Evolutionary conservation across 495 filamentous ascomycete genomes (phyloP).

Genomic region (Mycothermus thermophilus): DNA sequence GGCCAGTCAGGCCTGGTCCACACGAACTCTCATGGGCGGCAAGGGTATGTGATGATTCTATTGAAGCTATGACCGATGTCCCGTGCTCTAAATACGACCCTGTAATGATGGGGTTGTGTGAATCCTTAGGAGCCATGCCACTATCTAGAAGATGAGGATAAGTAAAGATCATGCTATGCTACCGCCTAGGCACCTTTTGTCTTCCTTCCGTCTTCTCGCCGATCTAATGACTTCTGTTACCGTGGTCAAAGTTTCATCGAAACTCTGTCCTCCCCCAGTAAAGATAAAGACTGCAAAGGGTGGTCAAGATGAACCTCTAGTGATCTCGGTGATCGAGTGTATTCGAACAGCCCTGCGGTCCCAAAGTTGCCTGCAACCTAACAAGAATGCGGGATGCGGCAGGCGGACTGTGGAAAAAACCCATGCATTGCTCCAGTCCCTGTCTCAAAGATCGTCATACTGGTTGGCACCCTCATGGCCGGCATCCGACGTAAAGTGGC

Average conservation of each 20-base stretch:
- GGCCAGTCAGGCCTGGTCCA: too few relatives aligned
- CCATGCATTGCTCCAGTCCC: too few relatives aligned
- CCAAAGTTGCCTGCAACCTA: too few relatives aligned
- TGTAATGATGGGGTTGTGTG: constrained; percentile 4
- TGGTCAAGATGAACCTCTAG: too few relatives aligned
- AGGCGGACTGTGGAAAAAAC: too few relatives aligned
- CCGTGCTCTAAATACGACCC: constrained; percentile 7
- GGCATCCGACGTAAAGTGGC: constrained; percentile 8
- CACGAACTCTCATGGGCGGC: neutral
- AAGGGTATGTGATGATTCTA: constrained; percentile 6
- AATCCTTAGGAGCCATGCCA: constrained; percentile 1
- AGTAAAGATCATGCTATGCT: constrained; percentile 8
- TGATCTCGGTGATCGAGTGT: too few relatives aligned
- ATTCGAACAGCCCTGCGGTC: too few relatives aligned
- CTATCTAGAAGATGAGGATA: constrained; percentile 13
- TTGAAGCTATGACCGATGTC: constrained; percentile 7
- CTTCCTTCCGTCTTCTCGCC: neutral
- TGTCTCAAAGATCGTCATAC: constrained; percentile 16
- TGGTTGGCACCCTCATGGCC: constrained; percentile 6
- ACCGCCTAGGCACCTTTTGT: neutral
- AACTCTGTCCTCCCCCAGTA: too few relatives aligned
- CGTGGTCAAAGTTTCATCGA: constrained; percentile 1
- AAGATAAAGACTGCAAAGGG: too few relatives aligned
- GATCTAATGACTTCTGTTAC: neutral
- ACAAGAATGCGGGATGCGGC: too few relatives aligned